These are phyloP conservation scores for Alternaria ventricosa DNA, from an alignment of 2,329 filamentous ascomycete genomes.

Conservation along the genomic window DNA sequence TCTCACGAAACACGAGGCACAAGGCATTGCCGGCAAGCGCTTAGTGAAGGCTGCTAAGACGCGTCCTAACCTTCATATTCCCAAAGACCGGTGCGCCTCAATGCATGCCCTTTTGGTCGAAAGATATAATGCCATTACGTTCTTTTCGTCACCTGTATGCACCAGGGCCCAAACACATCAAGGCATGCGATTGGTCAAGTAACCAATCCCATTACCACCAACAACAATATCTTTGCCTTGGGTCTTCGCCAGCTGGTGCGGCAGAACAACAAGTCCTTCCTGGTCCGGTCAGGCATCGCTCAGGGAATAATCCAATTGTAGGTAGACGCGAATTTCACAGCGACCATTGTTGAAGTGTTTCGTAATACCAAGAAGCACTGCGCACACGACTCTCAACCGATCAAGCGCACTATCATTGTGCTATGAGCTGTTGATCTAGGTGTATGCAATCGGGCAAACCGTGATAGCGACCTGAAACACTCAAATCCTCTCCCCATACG, in stretches of 20 bases:
- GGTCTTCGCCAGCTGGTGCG: not conserved
- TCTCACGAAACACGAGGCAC: not conserved
- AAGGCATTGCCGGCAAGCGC: not conserved
- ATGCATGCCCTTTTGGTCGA: not conserved
- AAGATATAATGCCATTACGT: not conserved
- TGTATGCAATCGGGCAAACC: not conserved
- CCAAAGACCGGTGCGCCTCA: not conserved
- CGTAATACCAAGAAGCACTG: not conserved
- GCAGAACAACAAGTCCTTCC: not conserved
- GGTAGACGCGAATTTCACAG: not conserved
- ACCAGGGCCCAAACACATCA: not conserved
- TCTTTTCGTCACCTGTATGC: not conserved
- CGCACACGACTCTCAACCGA: not conserved
- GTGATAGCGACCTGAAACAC: not conserved
- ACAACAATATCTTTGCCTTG: not conserved
- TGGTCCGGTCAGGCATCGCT: not conserved
- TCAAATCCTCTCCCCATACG: not conserved
- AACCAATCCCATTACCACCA: not conserved
- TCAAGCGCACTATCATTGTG: not conserved
- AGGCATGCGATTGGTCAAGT: not conserved
- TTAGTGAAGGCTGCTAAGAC: not conserved
- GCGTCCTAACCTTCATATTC: not conserved
- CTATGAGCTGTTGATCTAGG: not conserved
- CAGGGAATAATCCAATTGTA: not conserved
- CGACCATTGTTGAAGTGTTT: not conserved